Evolutionary conservation across 768 basidiomycete genomes (phyloP).

Genomic region (Podaxis sp.): DNA sequence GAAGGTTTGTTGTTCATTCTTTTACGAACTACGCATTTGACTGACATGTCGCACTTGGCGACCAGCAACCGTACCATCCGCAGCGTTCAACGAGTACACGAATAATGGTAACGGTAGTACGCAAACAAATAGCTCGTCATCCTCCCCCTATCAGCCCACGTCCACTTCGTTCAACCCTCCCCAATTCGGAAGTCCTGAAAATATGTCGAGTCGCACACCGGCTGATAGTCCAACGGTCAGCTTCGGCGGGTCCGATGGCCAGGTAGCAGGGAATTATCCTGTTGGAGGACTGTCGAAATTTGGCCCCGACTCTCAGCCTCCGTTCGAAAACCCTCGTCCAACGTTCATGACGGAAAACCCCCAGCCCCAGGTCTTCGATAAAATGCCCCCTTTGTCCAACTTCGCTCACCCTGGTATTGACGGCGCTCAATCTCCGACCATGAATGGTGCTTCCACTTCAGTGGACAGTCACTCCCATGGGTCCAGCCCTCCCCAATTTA

Average conservation of each 20-base stretch:
- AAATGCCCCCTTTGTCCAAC: not conserved
- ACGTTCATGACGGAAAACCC: conserved; percentile 8
- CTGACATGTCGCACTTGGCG: not conserved
- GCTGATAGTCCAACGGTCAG: conserved; percentile 5
- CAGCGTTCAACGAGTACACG: not conserved
- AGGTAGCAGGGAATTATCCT: not conserved
- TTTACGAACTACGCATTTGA: not conserved
- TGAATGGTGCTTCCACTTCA: conserved; percentile 1
- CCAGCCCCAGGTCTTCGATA: conserved; percentile 12
- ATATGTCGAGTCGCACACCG: not conserved
- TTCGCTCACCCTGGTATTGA: not conserved
- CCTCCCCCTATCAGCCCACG: conserved; percentile 6
- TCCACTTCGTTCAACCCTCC: not conserved
- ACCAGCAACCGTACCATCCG: not conserved
- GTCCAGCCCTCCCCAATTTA: conserved; percentile 3
- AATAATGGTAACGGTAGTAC: not conserved
- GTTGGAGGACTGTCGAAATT: conserved; percentile 9
- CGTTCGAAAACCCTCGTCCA: conserved; percentile 6
- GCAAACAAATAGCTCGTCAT: conserved; percentile 1
- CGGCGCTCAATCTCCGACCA: not conserved
- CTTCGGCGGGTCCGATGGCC: conserved; percentile 4
- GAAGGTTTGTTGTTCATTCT: conserved; percentile 2
- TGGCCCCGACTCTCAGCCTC: conserved; percentile 1
- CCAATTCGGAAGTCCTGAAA: conserved; percentile 8
- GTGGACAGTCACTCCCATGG: conserved; percentile 7